Percentiles rank a stretch among this genome's conserved stretches.
Conservation (phyloP, 345 rosid genomes). For the Salix purpurea region DNA sequence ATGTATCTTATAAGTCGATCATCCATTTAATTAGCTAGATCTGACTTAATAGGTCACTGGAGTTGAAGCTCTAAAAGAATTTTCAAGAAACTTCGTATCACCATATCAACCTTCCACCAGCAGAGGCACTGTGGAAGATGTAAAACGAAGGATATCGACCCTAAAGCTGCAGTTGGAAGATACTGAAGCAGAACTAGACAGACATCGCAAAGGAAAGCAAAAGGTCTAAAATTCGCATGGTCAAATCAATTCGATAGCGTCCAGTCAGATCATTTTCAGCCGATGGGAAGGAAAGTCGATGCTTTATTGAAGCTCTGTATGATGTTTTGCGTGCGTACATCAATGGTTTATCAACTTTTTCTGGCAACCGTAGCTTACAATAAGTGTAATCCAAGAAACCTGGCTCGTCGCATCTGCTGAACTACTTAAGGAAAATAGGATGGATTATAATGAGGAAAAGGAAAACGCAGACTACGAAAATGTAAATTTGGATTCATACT, state of each 20-base stretch:
- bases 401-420: too few relatives aligned
- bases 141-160: conserved; percentile 49
- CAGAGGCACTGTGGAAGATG: conserved; percentile 46
- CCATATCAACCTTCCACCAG: conserved; percentile 52
- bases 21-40: conserved; percentile 15
- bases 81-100: conserved; percentile 57
- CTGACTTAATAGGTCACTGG: conserved; percentile 71
- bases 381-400: not conserved
- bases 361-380: not conserved
- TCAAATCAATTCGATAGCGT: conserved; percentile 1
- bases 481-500: not conserved
- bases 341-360: conserved; percentile 8
- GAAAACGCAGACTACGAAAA: too few relatives aligned
- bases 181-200: conserved; percentile 74
- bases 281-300: not conserved
- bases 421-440: too few relatives aligned
- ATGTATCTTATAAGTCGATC: not conserved
- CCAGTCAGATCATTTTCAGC: not conserved
- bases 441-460: too few relatives aligned
- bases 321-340: conserved; percentile 8
- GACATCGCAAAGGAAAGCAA: conserved; percentile 54
- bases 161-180: conserved; percentile 51
- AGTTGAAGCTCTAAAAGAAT: conserved; percentile 74
- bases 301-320: conserved; percentile 1
- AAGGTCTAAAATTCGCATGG: conserved; percentile 22